A percentile compares a stretch with the other conserved stretches of the same genome.
phyloP scores from a whole-genome alignment of 495 filamentous ascomycete species.

The Beverwykella pulmonaria region DNA sequence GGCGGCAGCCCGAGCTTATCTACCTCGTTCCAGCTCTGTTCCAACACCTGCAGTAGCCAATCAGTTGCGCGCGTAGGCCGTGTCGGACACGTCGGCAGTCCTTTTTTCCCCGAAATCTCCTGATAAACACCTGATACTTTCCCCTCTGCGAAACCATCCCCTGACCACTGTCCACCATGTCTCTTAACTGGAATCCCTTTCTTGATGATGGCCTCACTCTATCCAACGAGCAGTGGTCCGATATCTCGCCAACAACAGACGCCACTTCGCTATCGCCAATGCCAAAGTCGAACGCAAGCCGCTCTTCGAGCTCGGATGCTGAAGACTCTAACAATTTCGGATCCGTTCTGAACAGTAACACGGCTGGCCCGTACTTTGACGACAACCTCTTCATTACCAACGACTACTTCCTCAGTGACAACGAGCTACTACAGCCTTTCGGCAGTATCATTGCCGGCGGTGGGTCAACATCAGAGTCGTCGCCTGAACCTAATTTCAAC shows the following conservation, averaged over 20 bases:
- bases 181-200: conserved; percentile 39
- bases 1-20: neutral
- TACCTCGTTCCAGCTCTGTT: neutral
- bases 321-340: conserved; percentile 16
- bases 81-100: conserved; percentile 14
- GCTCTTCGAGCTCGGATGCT: conserved; percentile 17
- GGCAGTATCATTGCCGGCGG: conserved; percentile 30
- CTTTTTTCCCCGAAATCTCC: conserved; percentile 25
- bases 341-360: conserved; percentile 15
- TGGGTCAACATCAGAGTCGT: conserved; percentile 36
- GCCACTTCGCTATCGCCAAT: conserved; percentile 21
- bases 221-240: conserved; percentile 36
- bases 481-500: conserved; percentile 30
- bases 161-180: conserved; percentile 29
- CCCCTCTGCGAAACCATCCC: conserved; percentile 3
- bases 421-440: conserved; percentile 36
- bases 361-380: conserved; percentile 24
- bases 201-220: conserved; percentile 36
- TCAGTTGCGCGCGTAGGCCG: conserved; percentile 2
- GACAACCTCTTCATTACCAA: conserved; percentile 32
- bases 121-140: conserved; percentile 30
- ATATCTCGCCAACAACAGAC: conserved; percentile 22
- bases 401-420: conserved; percentile 39
- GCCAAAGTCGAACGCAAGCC: conserved; percentile 24
- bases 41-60: conserved; percentile 10